Conservation (phyloP, 345 rosid species). For the Ricinus communis region DNA sequence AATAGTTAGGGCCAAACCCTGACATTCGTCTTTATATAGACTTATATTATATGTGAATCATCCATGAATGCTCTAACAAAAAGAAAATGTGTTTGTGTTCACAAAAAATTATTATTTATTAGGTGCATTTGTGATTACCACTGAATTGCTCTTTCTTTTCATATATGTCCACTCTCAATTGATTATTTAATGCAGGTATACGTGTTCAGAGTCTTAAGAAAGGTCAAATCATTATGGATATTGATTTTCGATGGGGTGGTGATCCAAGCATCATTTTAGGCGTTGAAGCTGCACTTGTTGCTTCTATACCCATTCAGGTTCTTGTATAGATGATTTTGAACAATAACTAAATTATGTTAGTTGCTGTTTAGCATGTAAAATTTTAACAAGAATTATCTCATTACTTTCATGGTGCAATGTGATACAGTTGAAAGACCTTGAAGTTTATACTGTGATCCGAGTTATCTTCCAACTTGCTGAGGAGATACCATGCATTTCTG, state of each 20-base stretch:
- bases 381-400: conserved; percentile 12
- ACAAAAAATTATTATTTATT: background rate
- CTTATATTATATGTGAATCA: too few relatives aligned
- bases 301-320: conserved; percentile 99
- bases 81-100: background rate
- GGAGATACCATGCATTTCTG: conserved; percentile 98
- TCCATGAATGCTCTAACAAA: background rate
- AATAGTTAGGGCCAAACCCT: background rate
- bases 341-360: background rate
- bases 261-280: conserved; percentile 95
- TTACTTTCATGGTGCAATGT: conserved; percentile 22
- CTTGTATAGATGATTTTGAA: conserved; percentile 11
- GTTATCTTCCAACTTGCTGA: conserved; percentile 98
- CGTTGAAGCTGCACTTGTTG: conserved; percentile 90
- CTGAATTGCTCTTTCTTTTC: conserved; percentile 3
- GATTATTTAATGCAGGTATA: conserved; percentile 60
- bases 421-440: conserved; percentile 91
- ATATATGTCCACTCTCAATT: conserved; percentile 7
- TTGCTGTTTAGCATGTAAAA: background rate
- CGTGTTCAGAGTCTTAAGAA: conserved; percentile 96
- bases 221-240: conserved; percentile 96
- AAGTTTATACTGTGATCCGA: conserved; percentile 89
- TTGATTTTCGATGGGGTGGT: conserved; percentile 99
- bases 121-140: background rate
- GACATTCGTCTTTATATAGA: background rate